Conservation (phyloP, 257 asterid genomes). For the Jacaranda mimosifolia region DNA sequence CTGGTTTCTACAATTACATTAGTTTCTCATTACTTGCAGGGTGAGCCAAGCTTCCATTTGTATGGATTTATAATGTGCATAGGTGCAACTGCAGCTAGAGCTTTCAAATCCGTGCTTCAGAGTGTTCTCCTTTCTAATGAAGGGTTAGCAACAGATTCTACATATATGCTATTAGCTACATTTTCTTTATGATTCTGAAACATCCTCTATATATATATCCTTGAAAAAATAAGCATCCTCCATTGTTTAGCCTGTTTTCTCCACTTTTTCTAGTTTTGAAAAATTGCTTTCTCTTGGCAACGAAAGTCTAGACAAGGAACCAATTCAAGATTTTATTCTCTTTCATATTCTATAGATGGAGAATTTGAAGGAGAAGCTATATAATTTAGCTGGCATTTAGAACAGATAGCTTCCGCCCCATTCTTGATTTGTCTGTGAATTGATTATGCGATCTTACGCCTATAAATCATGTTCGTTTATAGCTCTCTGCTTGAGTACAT, state of each 20-base stretch:
- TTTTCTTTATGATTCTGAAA: background rate
- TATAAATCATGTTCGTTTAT: too few relatives aligned
- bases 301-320: background rate
- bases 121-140: slow-evolving; percentile 92
- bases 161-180: background rate
- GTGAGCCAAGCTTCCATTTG: slow-evolving; percentile 92
- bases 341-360: background rate
- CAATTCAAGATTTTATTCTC: background rate
- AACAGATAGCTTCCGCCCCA: background rate
- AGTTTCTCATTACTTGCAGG: slow-evolving; percentile 58
- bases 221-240: background rate
- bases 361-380: slow-evolving; percentile 15
- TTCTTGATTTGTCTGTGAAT: slow-evolving; percentile 3
- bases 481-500: too few relatives aligned
- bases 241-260: background rate
- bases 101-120: slow-evolving; percentile 98
- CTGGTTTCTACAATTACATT: slow-evolving; percentile 29
- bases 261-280: background rate
- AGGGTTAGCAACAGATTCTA: slow-evolving; percentile 57
- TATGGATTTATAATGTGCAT: slow-evolving; percentile 93
- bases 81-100: slow-evolving; percentile 96
- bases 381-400: background rate
- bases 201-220: background rate
- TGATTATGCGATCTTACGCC: background rate
- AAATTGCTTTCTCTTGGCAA: background rate